These are phyloP conservation scores for Leptomonas pyrrhocoris DNA, from an alignment of 208 protist genomes.

Conservation along the genomic window DNA sequence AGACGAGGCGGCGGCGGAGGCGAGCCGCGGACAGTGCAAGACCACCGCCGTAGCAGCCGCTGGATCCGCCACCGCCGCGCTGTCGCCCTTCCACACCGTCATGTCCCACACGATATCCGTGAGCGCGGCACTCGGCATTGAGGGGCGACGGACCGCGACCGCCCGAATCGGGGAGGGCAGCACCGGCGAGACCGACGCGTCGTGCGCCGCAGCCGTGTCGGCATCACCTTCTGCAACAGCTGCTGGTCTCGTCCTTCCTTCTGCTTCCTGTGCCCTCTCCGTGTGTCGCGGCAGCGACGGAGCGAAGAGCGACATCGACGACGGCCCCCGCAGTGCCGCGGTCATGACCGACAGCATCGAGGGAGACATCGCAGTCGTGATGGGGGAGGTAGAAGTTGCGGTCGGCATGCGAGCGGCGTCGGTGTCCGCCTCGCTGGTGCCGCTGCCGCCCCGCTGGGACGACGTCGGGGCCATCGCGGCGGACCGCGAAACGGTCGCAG, in stretches of 20 bases:
- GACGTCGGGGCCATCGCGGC: constrained; percentile 1
- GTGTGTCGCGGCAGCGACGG: not conserved
- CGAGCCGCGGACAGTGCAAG: not conserved
- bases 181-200: not conserved
- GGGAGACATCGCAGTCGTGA: not conserved
- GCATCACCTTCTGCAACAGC: not conserved
- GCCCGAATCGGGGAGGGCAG: constrained; percentile 2
- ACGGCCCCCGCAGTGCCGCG: not conserved
- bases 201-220: not conserved
- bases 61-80: not conserved
- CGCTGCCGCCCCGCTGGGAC: not conserved
- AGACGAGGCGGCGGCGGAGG: not conserved
- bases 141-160: not conserved
- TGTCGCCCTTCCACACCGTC: not conserved
- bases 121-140: constrained; percentile 6
- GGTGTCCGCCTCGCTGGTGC: not conserved
- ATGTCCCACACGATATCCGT: not conserved
- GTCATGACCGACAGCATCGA: not conserved
- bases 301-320: constrained; percentile 4
- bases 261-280: not conserved
- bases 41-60: not conserved
- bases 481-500: not conserved
- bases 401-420: not conserved
- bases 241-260: not conserved
- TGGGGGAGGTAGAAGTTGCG: too few species aligned